phyloP scores from a whole-genome alignment of 2,329 filamentous ascomycete genomes.

The Leptographium wingfieldii region DNA sequence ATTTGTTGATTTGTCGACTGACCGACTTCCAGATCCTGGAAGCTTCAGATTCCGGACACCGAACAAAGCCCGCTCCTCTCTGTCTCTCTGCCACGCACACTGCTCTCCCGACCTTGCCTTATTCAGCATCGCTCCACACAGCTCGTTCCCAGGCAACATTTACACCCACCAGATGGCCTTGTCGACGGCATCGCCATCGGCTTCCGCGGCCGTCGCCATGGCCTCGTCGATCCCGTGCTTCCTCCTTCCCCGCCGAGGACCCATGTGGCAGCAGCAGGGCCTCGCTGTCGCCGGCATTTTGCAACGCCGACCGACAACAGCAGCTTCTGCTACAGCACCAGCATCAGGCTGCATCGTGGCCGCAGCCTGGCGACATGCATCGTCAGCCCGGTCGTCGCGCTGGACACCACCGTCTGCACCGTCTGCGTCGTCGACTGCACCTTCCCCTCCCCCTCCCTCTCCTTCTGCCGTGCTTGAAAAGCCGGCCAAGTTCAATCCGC shows the following conservation, averaged over 20 bases:
- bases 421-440: not conserved
- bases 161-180: not conserved
- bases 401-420: not conserved
- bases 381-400: not conserved
- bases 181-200: not conserved
- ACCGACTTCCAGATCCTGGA: no score
- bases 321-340: constrained; percentile 7
- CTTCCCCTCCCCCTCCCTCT: constrained; percentile 13
- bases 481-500: constrained; percentile 80
- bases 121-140: not conserved
- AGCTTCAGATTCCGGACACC: not conserved
- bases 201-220: constrained; percentile 1
- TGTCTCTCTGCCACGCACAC: not conserved
- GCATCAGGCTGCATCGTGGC: not conserved
- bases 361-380: not conserved
- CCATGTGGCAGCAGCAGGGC: constrained; percentile 34
- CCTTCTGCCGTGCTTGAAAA: constrained; percentile 57
- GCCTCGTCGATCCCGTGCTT: constrained; percentile 51
- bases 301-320: no score
- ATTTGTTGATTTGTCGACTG: no score
- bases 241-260: constrained; percentile 49
- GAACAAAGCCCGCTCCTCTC: not conserved
- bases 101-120: not conserved
- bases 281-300: not conserved
- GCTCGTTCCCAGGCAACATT: no score